These are phyloP conservation scores for Trichoderma lentiforme DNA, from an alignment of 2,329 filamentous ascomycete genomes.

Conservation along the genomic window DNA sequence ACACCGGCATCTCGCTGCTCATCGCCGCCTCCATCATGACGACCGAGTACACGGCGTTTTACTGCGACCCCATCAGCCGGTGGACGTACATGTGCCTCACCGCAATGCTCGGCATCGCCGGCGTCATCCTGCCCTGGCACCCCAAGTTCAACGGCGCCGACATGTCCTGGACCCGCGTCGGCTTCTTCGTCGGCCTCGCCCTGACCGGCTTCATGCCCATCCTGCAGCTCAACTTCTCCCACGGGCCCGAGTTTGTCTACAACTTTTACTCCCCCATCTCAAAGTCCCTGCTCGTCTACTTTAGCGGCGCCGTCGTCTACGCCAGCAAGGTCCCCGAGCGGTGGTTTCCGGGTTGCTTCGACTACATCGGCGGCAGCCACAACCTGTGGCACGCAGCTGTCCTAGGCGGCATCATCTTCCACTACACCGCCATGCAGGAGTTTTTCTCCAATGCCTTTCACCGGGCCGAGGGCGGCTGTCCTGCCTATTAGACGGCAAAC, in stretches of 20 bases:
- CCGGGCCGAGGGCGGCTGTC: conserved; percentile 60
- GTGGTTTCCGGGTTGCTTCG: conserved; percentile 89
- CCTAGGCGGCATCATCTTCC: conserved; percentile 91
- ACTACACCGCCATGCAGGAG: conserved; percentile 93
- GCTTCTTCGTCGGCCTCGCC: conserved; percentile 85
- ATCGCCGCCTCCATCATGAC: conserved; percentile 97
- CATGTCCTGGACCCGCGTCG: conserved; percentile 89
- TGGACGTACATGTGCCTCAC: conserved; percentile 84
- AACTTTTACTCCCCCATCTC: conserved; percentile 85
- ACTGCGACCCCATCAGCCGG: conserved; percentile 86
- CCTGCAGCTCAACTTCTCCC: conserved; percentile 73
- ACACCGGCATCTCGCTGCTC: conserved; percentile 92
- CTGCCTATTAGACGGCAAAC: conserved; percentile 41
- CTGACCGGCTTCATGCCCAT: conserved; percentile 87
- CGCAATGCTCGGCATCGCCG: conserved; percentile 74
- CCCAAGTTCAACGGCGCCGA: conserved; percentile 89
- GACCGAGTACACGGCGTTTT: conserved; percentile 97
- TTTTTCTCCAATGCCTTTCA: conserved; percentile 80
- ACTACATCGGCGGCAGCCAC: conserved; percentile 92
- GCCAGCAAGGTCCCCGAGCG: conserved; percentile 89
- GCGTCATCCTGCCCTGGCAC: conserved; percentile 93
- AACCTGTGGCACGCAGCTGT: conserved; percentile 98
- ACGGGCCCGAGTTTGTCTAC: conserved; percentile 75
- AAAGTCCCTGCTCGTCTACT: conserved; percentile 84
- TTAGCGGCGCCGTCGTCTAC: conserved; percentile 80